Evolutionary conservation across 1,284 basidiomycete species (phyloP), one percentile per base, ranked within the genome.

Genomic region (Malassezia vespertilionis): DNA sequence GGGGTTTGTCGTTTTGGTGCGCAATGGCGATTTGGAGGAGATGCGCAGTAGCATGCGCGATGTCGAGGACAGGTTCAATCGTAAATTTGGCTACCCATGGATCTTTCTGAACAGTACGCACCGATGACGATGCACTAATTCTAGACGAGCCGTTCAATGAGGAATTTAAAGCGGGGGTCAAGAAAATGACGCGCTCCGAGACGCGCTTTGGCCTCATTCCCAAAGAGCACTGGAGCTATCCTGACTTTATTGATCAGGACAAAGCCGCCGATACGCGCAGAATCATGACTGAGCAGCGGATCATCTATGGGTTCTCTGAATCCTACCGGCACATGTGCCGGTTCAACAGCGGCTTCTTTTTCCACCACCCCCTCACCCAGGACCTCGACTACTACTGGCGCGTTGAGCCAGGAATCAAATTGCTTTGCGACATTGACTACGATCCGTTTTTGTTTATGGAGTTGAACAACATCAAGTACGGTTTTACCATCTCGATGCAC

Each of bases 371-470:
- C 2, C 53, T 70, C 10, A 54, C 90, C 32, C 78, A 81, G 54
- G 76, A 80, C 43, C 89, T 84, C 73, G 83, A 81, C 63, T 95
- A 90, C 73, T 95, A 95, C 73, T 95, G 90, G 90, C 81, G 82
- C 63, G 80, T 86, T 70, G 77, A 79, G 77, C 84, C 84, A 2
- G 77, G 78, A 39, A 80, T 86, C 53, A 78, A 80, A 63, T 83
- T 79, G 65, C 83, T 79, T 66, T 88, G 86, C 61, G 81, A 86
- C 58, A 50, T 86, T 34, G 75, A 77, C 40, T 82, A 82, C 57
- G 86, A 88, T 60, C 88, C 88, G 5, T 90, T 91, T 77, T 48
- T 87, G 40, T 73, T 85, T 57, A 90, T 93, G 87, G 76, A 87
- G 73, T 78, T 83, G 42, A 75, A 80, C 52, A 76, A 82, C 46